Evolutionary conservation across 2,329 filamentous ascomycete genomes (phyloP), one percentile per base, ranked within the genome.

Genomic region (Claviceps capensis): DNA sequence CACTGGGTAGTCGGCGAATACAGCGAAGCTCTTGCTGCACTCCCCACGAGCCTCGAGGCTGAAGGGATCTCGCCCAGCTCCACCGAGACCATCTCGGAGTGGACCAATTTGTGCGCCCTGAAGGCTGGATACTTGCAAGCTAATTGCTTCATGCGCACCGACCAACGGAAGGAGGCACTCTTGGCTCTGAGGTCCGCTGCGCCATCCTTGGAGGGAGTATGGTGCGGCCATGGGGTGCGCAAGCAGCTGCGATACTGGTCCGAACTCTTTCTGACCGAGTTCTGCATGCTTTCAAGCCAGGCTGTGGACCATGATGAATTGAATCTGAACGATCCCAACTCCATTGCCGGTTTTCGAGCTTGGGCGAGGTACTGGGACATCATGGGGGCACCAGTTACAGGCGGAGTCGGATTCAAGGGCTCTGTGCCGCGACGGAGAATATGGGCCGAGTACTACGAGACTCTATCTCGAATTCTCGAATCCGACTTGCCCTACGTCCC

Each of bases 401-500:
- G 78, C 38, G 79, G 81, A 5, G 72, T 73, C 52, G 78, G 78
- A n/a, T 76, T 79, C 59, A 73, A 75, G 55, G 77, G 79, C 19
- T 68, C 77, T 9, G 74, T 83, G 17, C 75, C 79, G 34, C 73
- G 85, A 56, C 75, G 85, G 55, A 71, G 80, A 42, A 81, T 95
- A 45, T 96, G 90, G 90, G 82, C 79, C 60, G 81, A 87, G 56
- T 96, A 96, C 65, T 95, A 95, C 63, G 71, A 80, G 45, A 80
- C 85, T 1, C 70, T 96, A 17, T 94, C 89, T 2, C 74, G 74
- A n/a, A 79, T 95, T 38, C 67, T 96, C 6, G 82, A 84, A 59
- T 70, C 80, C 51, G 78, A 81, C 53, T 62, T 86, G 22, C 72
- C 81, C 0, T 86, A 81, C 50, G 74, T 78, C 1, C 71, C 72